phyloP scores from a whole-genome alignment of 140 eudicot species.

The Eryngium alpinum region DNA sequence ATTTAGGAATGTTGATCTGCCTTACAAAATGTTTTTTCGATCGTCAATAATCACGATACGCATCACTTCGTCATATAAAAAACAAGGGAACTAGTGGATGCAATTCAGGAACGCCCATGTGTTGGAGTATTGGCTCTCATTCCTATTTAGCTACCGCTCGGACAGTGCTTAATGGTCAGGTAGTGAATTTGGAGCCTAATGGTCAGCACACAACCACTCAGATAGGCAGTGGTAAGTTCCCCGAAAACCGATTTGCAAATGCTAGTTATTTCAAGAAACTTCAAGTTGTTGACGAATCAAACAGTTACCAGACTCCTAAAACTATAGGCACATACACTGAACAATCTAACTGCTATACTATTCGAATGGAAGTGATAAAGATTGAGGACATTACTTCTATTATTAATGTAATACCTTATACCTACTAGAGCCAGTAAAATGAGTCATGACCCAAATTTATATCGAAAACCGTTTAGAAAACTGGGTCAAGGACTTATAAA shows the following conservation, averaged over 20 bases:
- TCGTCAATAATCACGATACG: no score
- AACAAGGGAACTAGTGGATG: slow-evolving; percentile 99
- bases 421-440: no score
- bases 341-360: slow-evolving; percentile 91
- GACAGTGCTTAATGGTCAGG: slow-evolving; percentile 94
- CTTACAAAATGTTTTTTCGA: not conserved
- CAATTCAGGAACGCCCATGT: slow-evolving; percentile 81
- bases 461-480: no score
- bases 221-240: slow-evolving; percentile 91
- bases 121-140: slow-evolving; percentile 89
- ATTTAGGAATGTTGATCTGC: no score
- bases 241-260: slow-evolving; percentile 90
- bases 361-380: slow-evolving; percentile 83
- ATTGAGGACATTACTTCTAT: slow-evolving; percentile 93
- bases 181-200: slow-evolving; percentile 69
- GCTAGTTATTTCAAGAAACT: slow-evolving; percentile 86
- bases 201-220: slow-evolving; percentile 88
- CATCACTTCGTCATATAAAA: slow-evolving; percentile 39
- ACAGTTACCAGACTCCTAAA: slow-evolving; percentile 78
- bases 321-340: slow-evolving; percentile 86
- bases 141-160: slow-evolving; percentile 69
- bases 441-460: no score
- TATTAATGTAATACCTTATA: no score
- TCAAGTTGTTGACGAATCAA: slow-evolving; percentile 79
- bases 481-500: no score